Evolutionary conservation across 1,284 basidiomycete species (phyloP), one percentile per base, ranked within the genome.

Genomic region (Polyporus tsugae): DNA sequence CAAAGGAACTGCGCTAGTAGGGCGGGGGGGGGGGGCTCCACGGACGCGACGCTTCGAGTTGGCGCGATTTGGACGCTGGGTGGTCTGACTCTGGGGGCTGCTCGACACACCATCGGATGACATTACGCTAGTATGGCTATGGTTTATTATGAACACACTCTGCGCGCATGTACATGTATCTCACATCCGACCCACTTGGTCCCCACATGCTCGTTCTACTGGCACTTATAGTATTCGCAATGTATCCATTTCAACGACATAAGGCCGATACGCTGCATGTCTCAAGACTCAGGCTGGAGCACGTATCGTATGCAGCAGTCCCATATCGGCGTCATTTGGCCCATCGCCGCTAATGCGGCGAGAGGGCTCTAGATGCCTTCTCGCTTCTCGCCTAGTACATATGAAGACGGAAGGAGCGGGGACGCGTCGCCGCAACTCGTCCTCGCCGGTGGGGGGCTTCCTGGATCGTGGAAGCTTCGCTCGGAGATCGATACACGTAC

Each of bases 1-100:
- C 95, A 2, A 74, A 91, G 68, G 89, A 90, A 75, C 77, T 93
- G 72, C 82, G 91, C 65, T 90, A 75, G 42, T 17, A 0, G 1
- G 7, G 6, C n/a, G 44, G 39, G 29, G 1, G 7, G 6, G 9
- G 44, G 39, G 29, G 29, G 2, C 29, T 29, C 29, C 29, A 29
- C 29, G 29, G 29, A 29, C 29, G 29, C 29, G 29, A 29, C 29
- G 29, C 29, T 29, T 29, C 1, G 17, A 44, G 4, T 4, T 44
- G 42, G 42, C 42, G 15, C 42, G 42, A 44, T 44, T 44, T 15
- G 42, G 42, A 19, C 29, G 29, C 29, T 29, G 29, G 29, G 29
- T 29, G 17, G 17, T 6, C 7, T 29, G 9, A n/a, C 44, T 6
- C n/a, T n/a, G 6, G 22, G 2, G 25, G 22, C 46, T 49, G 46